Evolutionary conservation across 495 filamentous ascomycete genomes (phyloP), one percentile per base, ranked within the genome.

Genomic region (Filosporella fistucella): DNA sequence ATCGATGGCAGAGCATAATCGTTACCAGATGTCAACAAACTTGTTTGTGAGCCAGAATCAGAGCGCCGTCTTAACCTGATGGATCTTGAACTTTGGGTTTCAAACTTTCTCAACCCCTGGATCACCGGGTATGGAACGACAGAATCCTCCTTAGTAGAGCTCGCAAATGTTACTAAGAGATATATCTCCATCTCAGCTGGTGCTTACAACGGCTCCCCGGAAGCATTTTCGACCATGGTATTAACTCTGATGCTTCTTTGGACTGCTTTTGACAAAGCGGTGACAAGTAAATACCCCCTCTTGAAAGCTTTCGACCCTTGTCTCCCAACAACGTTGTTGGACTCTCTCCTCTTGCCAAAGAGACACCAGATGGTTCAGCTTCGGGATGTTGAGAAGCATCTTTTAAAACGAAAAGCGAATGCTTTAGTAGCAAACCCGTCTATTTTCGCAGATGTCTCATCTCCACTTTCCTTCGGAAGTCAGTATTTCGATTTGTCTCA

Each of bases 191-290:
- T 26, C 6, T 70, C 66, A 8, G 50, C 20, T 16, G 4, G 4
- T 1, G 2, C 35, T 6, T 83, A 81, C 49, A n/a, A 6, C 0
- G 42, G 45, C 0, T 71, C 73, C 30, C 75, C 80, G 0, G 77
- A 77, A 55, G 64, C 56, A 0, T 54, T 70, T 3, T 86, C 83
- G 1, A 37, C 74, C 0, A 80, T 86, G 78, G 28, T 80, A 2
- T 66, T 88, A 16, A 79, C 71, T 0, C 58, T 77, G 3, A 57
- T 84, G 44, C 80, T 86, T 20, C 50, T 87, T 0, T 88, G 83
- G 82, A 56, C 82, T 32, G 77, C 78, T 17, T 64, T 67, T 36
- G 84, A 88, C 52, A 74, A 66, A 42, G 62, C 65, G 8, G 75
- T 76, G 0, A 64, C 69, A 6, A 14, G 45, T 2, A 41, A 55